phyloP scores from a whole-genome alignment of 2,329 filamentous ascomycete species.

The Hypoxylon rubiginosum region DNA sequence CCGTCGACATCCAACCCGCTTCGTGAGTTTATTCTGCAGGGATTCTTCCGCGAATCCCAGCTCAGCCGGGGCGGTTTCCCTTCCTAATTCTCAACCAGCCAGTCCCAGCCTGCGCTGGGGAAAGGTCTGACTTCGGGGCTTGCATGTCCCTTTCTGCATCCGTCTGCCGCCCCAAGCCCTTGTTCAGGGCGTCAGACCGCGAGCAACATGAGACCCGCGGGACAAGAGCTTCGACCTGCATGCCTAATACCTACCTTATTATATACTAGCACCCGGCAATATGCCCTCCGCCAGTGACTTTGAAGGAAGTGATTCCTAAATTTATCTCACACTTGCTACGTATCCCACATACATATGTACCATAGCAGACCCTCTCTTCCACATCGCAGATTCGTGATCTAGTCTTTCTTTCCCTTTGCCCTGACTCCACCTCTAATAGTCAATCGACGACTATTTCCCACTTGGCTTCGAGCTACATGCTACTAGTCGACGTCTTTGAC shows the following conservation, averaged over 20 bases:
- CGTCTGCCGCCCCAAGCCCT: conserved; percentile 11
- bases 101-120: conserved; percentile 15
- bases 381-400: conserved; percentile 24
- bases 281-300: conserved; percentile 21
- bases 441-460: conserved; percentile 12
- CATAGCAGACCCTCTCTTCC: conserved; percentile 23
- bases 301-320: conserved; percentile 34
- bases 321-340: conserved; percentile 17
- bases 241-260: conserved; percentile 17
- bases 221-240: conserved; percentile 18
- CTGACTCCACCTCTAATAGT: conserved; percentile 32
- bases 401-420: conserved; percentile 27
- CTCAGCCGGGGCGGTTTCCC: conserved; percentile 21
- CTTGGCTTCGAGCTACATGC: conserved; percentile 31
- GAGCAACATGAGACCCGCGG: conserved; percentile 30
- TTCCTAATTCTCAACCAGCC: conserved; percentile 22
- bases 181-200: conserved; percentile 22
- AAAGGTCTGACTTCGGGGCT: conserved; percentile 28
- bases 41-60: conserved; percentile 38
- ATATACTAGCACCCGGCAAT: conserved; percentile 19
- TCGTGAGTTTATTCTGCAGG: conserved; percentile 34
- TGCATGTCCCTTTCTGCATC: conserved; percentile 25
- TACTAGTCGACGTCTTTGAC: conserved; percentile 30
- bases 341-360: not conserved
- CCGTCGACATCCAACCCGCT: conserved; percentile 34